Base-by-base conservation (phyloP, 148 eudicot species). In the Fagopyrum homotropicum region DNA sequence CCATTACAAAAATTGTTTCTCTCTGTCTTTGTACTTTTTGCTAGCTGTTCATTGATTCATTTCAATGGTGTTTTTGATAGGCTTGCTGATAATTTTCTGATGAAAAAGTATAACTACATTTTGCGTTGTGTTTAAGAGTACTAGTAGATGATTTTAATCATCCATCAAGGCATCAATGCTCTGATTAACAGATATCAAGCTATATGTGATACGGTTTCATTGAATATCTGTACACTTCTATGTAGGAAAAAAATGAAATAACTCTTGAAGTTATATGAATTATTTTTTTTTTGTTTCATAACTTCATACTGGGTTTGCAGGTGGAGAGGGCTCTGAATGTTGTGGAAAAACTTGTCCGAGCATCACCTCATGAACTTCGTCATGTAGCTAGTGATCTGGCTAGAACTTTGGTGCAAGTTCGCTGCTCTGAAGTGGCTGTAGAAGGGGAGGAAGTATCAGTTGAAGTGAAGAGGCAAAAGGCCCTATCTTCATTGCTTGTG, bases 391-490 rank as follows among this genome's bases (percentile, higher is more conserved):
- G 88, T 81, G 98, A 92, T 80, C 79, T 95, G 75, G 88, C 78
- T 47, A 87, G 84, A 85, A 88, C 88, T 22, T 92, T 95, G 19
- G 83, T 92, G 74, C 97, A 89, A 81, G 96, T 86, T 72, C 93
- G 97, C 57, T 88, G 89, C 84, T 83, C 87, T 64, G 98, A 95
- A 69, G 73, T 79, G 72, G 85, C 85, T 11, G 73, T 90, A 45
- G 97, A 95, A 80, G 97, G 93, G 68, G 93, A 91, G 73, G 98
- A 94, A 82, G 97, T 88, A 43, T 81, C 98, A 54, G 90, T 90
- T 73, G 98, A 91, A 89, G 96, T 82, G 69, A 94, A 88, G 78
- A 90, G 97, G 84, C 93, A 87, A 77, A 90, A 84, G 73, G 88
- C 97, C 2, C 81, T 94, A 48, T 86, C 90, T 75, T 93, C 97